Conservation (phyloP, 2,329 filamentous ascomycete species). For the Verticillium isaacii region DNA sequence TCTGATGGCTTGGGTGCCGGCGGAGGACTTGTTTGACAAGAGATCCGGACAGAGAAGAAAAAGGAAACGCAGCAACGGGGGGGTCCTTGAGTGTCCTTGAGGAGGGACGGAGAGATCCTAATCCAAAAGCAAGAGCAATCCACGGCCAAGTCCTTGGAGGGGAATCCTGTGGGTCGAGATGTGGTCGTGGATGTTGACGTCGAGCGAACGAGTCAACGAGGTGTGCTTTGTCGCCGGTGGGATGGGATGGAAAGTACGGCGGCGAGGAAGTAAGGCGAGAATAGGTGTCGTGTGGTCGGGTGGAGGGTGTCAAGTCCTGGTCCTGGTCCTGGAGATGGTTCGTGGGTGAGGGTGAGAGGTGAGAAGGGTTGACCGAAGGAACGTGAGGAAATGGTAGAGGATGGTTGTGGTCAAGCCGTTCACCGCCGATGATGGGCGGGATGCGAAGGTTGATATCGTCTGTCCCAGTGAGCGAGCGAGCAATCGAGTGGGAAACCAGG, state of each 20-base stretch:
- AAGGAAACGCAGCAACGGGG: conserved; percentile 16
- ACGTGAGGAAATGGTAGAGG: conserved; percentile 25
- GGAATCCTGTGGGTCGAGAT: not conserved
- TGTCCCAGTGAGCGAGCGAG: conserved; percentile 12
- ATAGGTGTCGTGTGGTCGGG: not conserved
- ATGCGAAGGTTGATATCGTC: conserved; percentile 15
- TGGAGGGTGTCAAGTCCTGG: not conserved
- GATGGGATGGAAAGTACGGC: conserved; percentile 1
- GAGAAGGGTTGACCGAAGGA: conserved; percentile 24
- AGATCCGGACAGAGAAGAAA: conserved; percentile 11
- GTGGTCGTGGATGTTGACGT: conserved; percentile 25
- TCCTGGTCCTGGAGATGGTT: not conserved
- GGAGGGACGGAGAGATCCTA: conserved; percentile 15
- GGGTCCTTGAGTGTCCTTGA: conserved; percentile 9
- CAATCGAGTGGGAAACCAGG: not conserved
- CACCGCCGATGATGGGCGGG: conserved; percentile 8
- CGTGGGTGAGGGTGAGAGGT: not conserved
- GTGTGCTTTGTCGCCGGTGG: conserved; percentile 2
- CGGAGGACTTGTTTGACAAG: conserved; percentile 5
- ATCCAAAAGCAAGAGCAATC: conserved; percentile 8
- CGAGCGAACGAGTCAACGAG: conserved; percentile 46
- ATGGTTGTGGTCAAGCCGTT: conserved; percentile 4
- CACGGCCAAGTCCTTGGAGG: conserved; percentile 1
- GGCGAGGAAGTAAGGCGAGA: conserved; percentile 5
- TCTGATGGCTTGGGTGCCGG: not conserved